Percentiles rank a stretch among this genome's conserved stretches.
Evolutionary conservation across 2,329 filamentous ascomycete species (phyloP).

Genomic region (Magnaporthiopsis incrustans): DNA sequence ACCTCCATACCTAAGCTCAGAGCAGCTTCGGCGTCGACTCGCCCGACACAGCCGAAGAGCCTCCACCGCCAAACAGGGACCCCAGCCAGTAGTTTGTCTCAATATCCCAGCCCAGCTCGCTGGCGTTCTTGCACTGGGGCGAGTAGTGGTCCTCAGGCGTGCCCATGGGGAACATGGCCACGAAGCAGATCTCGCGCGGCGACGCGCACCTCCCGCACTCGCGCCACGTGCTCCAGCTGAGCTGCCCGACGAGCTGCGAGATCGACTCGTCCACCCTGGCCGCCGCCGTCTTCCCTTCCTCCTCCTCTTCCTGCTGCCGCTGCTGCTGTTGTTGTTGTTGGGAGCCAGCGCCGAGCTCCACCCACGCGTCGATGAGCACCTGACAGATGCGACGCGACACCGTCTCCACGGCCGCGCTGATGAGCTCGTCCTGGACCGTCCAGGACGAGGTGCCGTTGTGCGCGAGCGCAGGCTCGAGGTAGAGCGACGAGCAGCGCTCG

Average conservation of each 20-base stretch:
- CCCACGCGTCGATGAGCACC: conserved; percentile 21
- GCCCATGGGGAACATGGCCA: conserved; percentile 32
- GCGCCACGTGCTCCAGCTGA: conserved; percentile 28
- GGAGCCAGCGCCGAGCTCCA: conserved; percentile 14
- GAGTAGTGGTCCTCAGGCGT: conserved; percentile 17
- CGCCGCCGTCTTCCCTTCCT: conserved; percentile 1
- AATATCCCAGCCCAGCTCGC: neutral
- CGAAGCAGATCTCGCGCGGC: conserved; percentile 25
- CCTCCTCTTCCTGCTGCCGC: conserved; percentile 1
- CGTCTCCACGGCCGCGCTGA: conserved; percentile 32
- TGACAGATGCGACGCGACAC: conserved; percentile 33
- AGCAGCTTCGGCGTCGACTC: neutral
- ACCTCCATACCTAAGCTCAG: too few species aligned
- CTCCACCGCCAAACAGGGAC: too few species aligned
- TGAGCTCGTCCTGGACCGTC: conserved; percentile 34
- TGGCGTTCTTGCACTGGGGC: conserved; percentile 10
- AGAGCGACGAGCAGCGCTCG: conserved; percentile 38
- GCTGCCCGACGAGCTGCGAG: conserved; percentile 17
- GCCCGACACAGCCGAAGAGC: neutral
- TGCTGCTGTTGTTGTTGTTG: conserved; percentile 10
- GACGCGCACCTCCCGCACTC: conserved; percentile 23
- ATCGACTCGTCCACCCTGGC: neutral
- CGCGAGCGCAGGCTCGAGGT: conserved; percentile 25
- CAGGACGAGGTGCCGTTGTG: conserved; percentile 14
- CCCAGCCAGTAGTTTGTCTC: neutral